Evolutionary conservation across 352 stramenopile genomes (phyloP).

Genomic region (Hyaloperonospora arabidopsidis): DNA sequence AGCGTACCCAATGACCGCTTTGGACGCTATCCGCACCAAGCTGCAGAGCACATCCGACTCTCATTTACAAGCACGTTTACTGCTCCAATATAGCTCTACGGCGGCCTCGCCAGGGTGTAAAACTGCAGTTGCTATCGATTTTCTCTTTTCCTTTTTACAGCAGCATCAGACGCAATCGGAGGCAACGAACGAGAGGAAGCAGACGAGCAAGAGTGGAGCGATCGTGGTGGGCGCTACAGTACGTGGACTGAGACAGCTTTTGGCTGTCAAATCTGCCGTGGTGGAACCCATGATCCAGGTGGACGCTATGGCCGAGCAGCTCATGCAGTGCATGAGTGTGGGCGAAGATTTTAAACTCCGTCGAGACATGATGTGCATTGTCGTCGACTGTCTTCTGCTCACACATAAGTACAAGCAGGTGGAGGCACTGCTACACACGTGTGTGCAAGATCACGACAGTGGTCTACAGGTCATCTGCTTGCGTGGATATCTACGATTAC

Average conservation of each 20-base stretch:
- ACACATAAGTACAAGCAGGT: conserved; percentile 33
- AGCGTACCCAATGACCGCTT: conserved; percentile 22
- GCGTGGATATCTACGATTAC: conserved; percentile 41
- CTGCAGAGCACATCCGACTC: conserved; percentile 36
- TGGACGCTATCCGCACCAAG: conserved; percentile 35
- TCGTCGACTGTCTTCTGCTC: conserved; percentile 58
- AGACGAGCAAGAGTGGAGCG: conserved; percentile 21
- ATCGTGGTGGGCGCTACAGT: conserved; percentile 67
- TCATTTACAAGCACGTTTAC: conserved; percentile 55
- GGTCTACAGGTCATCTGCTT: conserved; percentile 51
- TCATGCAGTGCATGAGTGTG: conserved; percentile 69
- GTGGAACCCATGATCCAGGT: conserved; percentile 78
- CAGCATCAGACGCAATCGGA: conserved; percentile 37
- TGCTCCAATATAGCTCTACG: conserved; percentile 46
- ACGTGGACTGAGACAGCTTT: conserved; percentile 44
- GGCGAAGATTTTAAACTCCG: conserved; percentile 70
- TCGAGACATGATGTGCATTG: conserved; percentile 63
- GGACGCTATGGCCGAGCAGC: conserved; percentile 70
- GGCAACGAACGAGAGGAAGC: conserved; percentile 11
- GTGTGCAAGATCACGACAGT: conserved; percentile 48
- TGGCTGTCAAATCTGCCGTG: conserved; percentile 50
- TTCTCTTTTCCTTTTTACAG: conserved; percentile 74
- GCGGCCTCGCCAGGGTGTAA: conserved; percentile 37
- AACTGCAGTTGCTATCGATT: conserved; percentile 63
- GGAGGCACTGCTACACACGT: conserved; percentile 39